Conservation (phyloP, 2,329 filamentous ascomycete genomes). For the Scedosporium minutisporum region DNA sequence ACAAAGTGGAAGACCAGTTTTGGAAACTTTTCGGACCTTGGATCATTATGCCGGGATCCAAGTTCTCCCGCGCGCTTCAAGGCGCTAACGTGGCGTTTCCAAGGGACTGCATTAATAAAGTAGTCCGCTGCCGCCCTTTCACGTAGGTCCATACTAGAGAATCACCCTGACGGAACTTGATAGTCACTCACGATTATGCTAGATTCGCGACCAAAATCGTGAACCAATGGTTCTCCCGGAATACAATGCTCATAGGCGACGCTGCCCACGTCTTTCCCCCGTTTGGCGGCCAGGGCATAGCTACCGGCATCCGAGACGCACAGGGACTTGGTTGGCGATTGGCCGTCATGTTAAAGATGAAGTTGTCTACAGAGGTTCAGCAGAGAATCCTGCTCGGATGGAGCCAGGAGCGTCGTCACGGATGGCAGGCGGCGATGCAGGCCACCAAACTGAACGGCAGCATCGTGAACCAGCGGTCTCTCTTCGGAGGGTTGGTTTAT, state of each 20-base stretch:
- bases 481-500: neutral
- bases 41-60: neutral
- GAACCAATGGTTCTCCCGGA: slow-evolving; percentile 1
- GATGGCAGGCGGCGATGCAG: neutral
- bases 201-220: slow-evolving; percentile 3
- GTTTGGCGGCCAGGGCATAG: slow-evolving; percentile 28
- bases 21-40: neutral
- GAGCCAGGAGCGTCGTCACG: slow-evolving; percentile 4
- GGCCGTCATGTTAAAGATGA: neutral
- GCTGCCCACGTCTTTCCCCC: slow-evolving; percentile 43
- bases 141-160: neutral
- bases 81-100: neutral
- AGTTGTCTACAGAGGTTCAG: neutral
- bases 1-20: neutral
- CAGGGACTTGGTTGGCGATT: slow-evolving; percentile 24
- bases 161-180: neutral
- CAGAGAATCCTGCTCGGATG: slow-evolving; percentile 1
- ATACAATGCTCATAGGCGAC: slow-evolving; percentile 32
- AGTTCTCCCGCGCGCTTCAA: neutral
- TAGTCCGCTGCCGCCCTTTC: slow-evolving; percentile 31
- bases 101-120: slow-evolving; percentile 28
- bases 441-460: slow-evolving; percentile 3
- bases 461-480: neutral
- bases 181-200: neutral
- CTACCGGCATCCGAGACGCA: slow-evolving; percentile 24